Base-by-base conservation (phyloP, 345 rosid genomes). In the Zanthoxylum bungeanum region DNA sequence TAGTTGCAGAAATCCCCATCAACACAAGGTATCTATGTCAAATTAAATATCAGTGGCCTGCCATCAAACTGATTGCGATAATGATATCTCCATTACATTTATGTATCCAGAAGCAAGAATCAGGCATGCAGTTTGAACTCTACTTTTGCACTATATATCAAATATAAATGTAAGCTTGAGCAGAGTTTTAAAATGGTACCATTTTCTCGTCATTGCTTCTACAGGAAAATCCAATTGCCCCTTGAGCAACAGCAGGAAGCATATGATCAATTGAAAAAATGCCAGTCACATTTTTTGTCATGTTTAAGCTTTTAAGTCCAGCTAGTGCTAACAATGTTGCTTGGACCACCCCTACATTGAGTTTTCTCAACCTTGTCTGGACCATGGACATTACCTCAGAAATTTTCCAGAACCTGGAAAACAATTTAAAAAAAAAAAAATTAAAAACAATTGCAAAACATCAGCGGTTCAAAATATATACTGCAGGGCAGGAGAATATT, bases 221-320 rank as follows among this genome's bases (percentile, higher is more conserved):
- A 78, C 99, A 92, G 46, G 99, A 97, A 74, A 95, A 91, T 71
- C 99, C 99, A 61, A 95, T 95, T 12, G 99, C 98, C 33, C 99
- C 99, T 78, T 92, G 99, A 69, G 99, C 99, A 86, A 95, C 99
- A 53, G 99, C 99, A 9, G 99, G 99, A 71, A 95, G 98, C 98
- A 95, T 95, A 69, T 92, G 96, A 63, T 92, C 90, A 1, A 92
- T 81, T 31, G 98, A 78, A 61, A 95, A 89, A 68, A 83, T 73
- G 31, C 91, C 80, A 60, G 97, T 81, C 36, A 91, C 98, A 59
- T 92, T 90, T 73, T 92, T 96, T 1, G 91, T 92, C 97, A 95
- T 92, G 76, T 78, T 85, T 72, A 95, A 73, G 72, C 98, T 88
- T 79, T 87, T 91, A 10, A 95, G 95, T 57, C 99, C 98, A 76